Conservation (phyloP, 768 basidiomycete genomes). For the Fomitopsis pulvina region DNA sequence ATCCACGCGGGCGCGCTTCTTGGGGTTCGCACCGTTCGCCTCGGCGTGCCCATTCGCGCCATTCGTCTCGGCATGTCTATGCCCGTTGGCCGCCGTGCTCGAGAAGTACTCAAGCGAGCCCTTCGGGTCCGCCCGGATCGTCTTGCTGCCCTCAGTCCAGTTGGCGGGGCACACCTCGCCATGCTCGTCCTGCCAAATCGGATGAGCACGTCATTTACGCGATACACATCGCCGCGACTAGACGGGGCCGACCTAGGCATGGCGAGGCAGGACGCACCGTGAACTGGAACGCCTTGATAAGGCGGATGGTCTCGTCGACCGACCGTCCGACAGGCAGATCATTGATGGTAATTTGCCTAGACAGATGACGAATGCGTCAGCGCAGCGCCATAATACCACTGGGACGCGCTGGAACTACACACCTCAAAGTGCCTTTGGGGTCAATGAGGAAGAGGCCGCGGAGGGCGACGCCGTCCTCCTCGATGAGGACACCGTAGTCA, state of each 20-base stretch:
- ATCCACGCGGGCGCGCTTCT: constrained; percentile 55
- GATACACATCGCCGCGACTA: neutral
- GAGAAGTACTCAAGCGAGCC: constrained; percentile 72
- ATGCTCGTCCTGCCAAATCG: constrained; percentile 72
- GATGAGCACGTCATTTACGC: too few species aligned
- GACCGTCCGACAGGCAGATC: constrained; percentile 94
- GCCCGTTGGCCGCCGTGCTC: constrained; percentile 20
- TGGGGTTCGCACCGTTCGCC: constrained; percentile 35
- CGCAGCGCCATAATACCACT: neutral
- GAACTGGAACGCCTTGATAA: constrained; percentile 92
- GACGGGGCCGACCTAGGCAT: neutral
- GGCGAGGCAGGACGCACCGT: constrained; percentile 40
- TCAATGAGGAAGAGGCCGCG: constrained; percentile 86
- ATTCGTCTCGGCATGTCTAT: constrained; percentile 19
- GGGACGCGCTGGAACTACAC: constrained; percentile 13
- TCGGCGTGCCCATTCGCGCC: constrained; percentile 19
- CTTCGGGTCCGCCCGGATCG: constrained; percentile 76
- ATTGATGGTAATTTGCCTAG: constrained; percentile 80
- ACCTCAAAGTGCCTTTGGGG: constrained; percentile 73
- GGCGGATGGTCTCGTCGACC: constrained; percentile 86
- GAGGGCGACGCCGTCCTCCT: constrained; percentile 83
- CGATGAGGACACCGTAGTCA: constrained; percentile 84
- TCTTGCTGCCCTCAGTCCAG: constrained; percentile 78
- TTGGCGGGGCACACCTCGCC: constrained; percentile 93
- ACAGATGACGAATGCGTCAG: neutral